phyloP scores from a whole-genome alignment of 805 yeast species.

The Kockiozyma suomiensis region DNA sequence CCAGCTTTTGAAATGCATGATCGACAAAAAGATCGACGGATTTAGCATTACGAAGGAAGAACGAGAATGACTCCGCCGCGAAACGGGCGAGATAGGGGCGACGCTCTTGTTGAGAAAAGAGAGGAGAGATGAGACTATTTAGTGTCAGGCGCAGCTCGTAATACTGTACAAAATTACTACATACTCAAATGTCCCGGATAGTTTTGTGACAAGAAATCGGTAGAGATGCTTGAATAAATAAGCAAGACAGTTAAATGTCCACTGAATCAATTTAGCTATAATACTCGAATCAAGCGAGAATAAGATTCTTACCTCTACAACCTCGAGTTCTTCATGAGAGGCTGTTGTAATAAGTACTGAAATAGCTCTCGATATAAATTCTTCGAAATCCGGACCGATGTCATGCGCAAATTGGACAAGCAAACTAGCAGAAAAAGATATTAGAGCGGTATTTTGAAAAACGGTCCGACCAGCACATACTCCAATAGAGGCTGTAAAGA shows the following conservation, averaged over 20 bases:
- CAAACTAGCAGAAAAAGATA: constrained; percentile 41
- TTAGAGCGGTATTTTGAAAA: constrained; percentile 1
- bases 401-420: constrained; percentile 88
- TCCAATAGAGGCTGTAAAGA: constrained; percentile 83
- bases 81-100: constrained; percentile 74
- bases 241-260: constrained; percentile 82
- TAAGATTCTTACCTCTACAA: constrained; percentile 53
- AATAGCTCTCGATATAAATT: constrained; percentile 61
- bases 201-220: constrained; percentile 60
- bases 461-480: constrained; percentile 31
- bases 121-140: constrained; percentile 28
- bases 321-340: constrained; percentile 56
- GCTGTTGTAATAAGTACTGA: constrained; percentile 55
- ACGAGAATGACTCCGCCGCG: constrained; percentile 88
- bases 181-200: constrained; percentile 67
- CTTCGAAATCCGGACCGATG: constrained; percentile 86
- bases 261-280: constrained; percentile 35
- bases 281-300: neutral
- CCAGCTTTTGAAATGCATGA: constrained; percentile 42
- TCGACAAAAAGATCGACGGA: constrained; percentile 52
- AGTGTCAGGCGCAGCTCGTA: neutral
- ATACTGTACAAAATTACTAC: constrained; percentile 54
- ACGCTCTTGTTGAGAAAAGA: constrained; percentile 52
- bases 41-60: constrained; percentile 69
- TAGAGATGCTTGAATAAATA: constrained; percentile 87